Base-by-base conservation (phyloP, 805 yeast species). In the Kockiozyma suomiensis region DNA sequence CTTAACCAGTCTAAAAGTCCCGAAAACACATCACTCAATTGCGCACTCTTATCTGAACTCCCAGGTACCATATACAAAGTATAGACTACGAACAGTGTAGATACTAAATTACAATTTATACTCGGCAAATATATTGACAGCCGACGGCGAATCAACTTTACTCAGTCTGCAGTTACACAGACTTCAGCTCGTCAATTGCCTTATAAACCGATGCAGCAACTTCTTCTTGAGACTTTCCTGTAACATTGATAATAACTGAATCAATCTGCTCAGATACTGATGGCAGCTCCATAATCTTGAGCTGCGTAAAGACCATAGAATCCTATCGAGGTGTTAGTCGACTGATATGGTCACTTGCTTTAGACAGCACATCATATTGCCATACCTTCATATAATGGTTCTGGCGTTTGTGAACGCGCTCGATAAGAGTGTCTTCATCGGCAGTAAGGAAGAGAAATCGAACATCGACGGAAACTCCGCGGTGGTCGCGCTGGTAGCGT, bases 341-440 rank as follows among this genome's bases (percentile, higher is more conserved):
- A 55, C 4, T n/a, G n/a, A n/a, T n/a, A n/a, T n/a, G n/a, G n/a
- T n/a, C n/a, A n/a, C n/a, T n/a, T n/a, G n/a, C n/a, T n/a, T n/a
- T n/a, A n/a, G n/a, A n/a, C n/a, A n/a, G n/a, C n/a, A n/a, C n/a
- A n/a, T n/a, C n/a, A n/a, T n/a, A n/a, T n/a, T n/a, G n/a, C n/a
- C 55, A 13, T 26, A 58, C 80, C 71, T 92, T 92, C 96, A 94
- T 91, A 72, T 81, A 94, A 71, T 94, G 99, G 50, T 83, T 83
- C 66, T 81, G 72, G 66, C 99, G 79, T n/a, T 73, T 70, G 4
- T 75, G 75, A 56, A 91, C 87, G 53, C 98, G 79, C 35, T 75
- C 70, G 15, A 82, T 62, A 47, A 92, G 80, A 64, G 81, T 87
- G 7, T 85, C 86, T 66, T 78, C 81, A 7, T 84, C 76, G 10